Evolutionary conservation across 805 yeast species (phyloP).

Genomic region (Kodamaea kaohsiungensis): DNA sequence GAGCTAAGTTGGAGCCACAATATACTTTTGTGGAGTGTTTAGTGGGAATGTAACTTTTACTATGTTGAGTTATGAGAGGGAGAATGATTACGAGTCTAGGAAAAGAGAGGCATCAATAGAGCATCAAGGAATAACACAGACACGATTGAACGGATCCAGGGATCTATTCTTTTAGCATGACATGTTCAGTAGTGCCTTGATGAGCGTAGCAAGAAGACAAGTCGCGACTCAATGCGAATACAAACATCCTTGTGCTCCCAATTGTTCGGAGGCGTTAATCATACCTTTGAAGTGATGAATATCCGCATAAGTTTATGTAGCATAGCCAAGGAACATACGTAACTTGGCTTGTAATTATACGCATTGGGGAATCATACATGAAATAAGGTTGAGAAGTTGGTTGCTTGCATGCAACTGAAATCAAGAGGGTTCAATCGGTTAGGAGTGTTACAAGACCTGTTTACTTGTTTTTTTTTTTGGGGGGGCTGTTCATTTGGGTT

Average conservation of each 20-base stretch:
- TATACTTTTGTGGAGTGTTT: background rate
- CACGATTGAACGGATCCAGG: too few relatives aligned
- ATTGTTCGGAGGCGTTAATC: background rate
- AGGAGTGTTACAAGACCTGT: background rate
- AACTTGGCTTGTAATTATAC: background rate
- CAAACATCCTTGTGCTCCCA: background rate
- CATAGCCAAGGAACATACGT: background rate
- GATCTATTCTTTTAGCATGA: too few relatives aligned
- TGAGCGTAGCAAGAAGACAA: background rate
- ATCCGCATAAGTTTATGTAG: background rate
- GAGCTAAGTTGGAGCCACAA: background rate
- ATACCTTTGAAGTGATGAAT: background rate
- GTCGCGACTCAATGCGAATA: background rate
- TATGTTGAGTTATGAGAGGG: too few relatives aligned
- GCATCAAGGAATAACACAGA: too few relatives aligned
- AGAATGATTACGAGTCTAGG: too few relatives aligned
- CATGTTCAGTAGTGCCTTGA: background rate
- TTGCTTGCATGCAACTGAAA: background rate
- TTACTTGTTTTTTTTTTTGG: too few relatives aligned
- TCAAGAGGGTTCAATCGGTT: background rate
- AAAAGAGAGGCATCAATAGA: too few relatives aligned
- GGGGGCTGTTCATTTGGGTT: too few relatives aligned
- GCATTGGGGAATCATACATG: background rate
- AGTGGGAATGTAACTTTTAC: background rate
- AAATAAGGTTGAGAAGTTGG: background rate